Percentiles rank a stretch among this genome's conserved stretches.
Conservation (phyloP, 2,329 filamentous ascomycete species). For the Talaromyces marneffei region DNA sequence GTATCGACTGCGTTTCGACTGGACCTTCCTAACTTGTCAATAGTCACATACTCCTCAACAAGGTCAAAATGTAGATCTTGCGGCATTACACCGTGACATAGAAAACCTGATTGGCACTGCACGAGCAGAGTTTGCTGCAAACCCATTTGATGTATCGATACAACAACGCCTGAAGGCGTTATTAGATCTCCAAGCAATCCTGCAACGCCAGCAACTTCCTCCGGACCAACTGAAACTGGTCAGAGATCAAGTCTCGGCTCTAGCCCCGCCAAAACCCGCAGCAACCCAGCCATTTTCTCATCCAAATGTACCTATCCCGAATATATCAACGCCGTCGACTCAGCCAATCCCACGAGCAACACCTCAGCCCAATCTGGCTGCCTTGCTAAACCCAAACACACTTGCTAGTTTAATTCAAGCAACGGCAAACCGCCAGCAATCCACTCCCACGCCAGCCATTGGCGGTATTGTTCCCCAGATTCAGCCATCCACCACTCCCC, state of each 20-base stretch:
- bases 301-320: constrained; percentile 9
- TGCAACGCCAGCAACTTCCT: constrained; percentile 71
- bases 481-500: constrained; percentile 54
- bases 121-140: constrained; percentile 67
- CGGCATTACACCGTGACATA: constrained; percentile 76
- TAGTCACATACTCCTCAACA: constrained; percentile 28
- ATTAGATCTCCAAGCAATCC: constrained; percentile 72
- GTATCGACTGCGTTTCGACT: not conserved
- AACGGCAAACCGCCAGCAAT: constrained; percentile 35
- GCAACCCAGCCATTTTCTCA: constrained; percentile 15
- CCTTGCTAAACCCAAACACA: constrained; percentile 38
- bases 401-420: constrained; percentile 43
- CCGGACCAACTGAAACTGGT: constrained; percentile 78
- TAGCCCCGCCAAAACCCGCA: constrained; percentile 46
- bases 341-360: constrained; percentile 32
- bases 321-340: constrained; percentile 31
- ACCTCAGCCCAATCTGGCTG: constrained; percentile 26
- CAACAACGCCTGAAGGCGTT: constrained; percentile 78
- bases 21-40: constrained; percentile 2
- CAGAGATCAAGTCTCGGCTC: constrained; percentile 74
- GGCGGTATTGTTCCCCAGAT: constrained; percentile 45
- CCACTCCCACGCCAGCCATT: constrained; percentile 44
- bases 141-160: constrained; percentile 68
- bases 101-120: constrained; percentile 68
- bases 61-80: constrained; percentile 49